These are phyloP conservation scores for Histomonas meleagridis DNA, from an alignment of 208 protist species.

Conservation along the genomic window DNA sequence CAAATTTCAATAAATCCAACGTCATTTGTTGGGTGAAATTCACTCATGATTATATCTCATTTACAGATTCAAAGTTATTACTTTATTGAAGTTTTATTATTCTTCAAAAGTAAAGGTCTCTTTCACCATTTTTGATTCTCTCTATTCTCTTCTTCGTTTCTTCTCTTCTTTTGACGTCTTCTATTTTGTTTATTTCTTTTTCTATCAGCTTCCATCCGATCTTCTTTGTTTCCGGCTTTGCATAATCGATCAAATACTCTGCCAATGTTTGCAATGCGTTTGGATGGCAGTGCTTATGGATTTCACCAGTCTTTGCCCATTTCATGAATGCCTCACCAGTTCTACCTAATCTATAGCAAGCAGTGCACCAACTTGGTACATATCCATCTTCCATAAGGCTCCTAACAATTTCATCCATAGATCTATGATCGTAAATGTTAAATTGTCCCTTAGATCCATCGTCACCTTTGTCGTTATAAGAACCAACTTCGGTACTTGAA, in stretches of 20 bases:
- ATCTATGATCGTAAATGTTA: constrained; percentile 45
- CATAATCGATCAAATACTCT: constrained; percentile 40
- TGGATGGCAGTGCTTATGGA: constrained; percentile 54
- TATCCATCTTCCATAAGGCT: constrained; percentile 49
- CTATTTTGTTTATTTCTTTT: constrained; percentile 10
- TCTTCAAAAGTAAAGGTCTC: constrained; percentile 34
- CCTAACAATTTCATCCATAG: constrained; percentile 47
- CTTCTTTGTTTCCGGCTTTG: background rate
- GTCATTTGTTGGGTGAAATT: no score
- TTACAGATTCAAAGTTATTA: no score
- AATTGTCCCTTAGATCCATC: constrained; percentile 50
- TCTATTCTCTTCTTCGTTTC: background rate
- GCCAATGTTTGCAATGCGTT: constrained; percentile 49
- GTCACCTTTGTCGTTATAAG: constrained; percentile 42
- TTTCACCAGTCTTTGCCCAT: constrained; percentile 49
- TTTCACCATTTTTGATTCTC: background rate
- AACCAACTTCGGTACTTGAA: constrained; percentile 51
- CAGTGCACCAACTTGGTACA: constrained; percentile 51
- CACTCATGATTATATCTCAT: no score
- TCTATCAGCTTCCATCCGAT: background rate
- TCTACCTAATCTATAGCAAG: constrained; percentile 50
- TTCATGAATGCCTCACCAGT: constrained; percentile 55
- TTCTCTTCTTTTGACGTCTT: background rate
- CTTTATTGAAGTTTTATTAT: no score
- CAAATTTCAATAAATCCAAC: no score